Conservation (phyloP, 176 grass and related monocot genomes). For the Aegilops longissima region DNA sequence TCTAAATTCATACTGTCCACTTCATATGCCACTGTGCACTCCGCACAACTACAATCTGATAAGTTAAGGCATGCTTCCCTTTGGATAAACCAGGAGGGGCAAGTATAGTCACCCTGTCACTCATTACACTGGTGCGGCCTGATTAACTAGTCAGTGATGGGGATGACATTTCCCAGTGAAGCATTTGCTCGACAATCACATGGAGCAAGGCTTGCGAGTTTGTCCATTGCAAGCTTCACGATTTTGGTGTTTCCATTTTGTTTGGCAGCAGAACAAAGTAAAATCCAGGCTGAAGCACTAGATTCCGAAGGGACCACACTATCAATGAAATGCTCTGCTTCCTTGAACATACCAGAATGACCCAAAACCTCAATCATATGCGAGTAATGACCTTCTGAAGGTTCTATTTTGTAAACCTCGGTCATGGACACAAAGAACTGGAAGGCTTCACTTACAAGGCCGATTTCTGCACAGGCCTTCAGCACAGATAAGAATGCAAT, state of each 20-base stretch:
- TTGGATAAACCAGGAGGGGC: background rate
- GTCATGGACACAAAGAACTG: conserved; percentile 59
- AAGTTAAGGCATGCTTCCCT: background rate
- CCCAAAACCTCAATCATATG: conserved; percentile 55
- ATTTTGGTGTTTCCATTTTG: conserved; percentile 33
- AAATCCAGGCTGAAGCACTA: conserved; percentile 40
- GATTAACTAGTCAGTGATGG: background rate
- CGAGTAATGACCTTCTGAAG: conserved; percentile 47
- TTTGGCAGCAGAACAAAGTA: conserved; percentile 40
- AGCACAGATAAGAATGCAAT: conserved; percentile 44
- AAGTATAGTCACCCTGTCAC: background rate
- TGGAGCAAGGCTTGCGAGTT: conserved; percentile 25
- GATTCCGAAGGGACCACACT: conserved; percentile 48
- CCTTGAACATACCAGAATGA: conserved; percentile 63
- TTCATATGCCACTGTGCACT: background rate
- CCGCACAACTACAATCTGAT: background rate
- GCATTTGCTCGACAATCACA: conserved; percentile 14
- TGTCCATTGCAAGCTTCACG: conserved; percentile 43
- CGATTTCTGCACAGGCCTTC: conserved; percentile 58
- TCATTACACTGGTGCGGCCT: background rate
- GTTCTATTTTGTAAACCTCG: conserved; percentile 50
- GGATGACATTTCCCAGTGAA: background rate
- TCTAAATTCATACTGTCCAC: background rate
- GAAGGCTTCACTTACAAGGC: conserved; percentile 56
- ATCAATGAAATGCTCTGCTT: conserved; percentile 70